Evolutionary conservation across 768 basidiomycete species (phyloP).

Genomic region (Favolaschia claudopus): DNA sequence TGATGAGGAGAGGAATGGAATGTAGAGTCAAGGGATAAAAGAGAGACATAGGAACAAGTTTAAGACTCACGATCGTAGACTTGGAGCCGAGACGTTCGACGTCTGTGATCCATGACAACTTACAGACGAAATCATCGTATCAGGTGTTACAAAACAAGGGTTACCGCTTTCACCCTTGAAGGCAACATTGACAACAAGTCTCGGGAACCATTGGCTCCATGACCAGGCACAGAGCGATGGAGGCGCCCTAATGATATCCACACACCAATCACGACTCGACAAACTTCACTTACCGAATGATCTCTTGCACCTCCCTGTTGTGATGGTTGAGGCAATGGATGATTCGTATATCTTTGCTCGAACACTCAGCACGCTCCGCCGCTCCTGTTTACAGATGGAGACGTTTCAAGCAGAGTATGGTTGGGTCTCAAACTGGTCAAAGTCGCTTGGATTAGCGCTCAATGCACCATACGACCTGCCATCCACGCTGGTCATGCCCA

Average conservation of each 20-base stretch:
- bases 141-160: conserved; percentile 39
- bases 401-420: conserved; percentile 16
- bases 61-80: too few species aligned
- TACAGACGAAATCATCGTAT: conserved; percentile 29
- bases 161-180: conserved; percentile 37
- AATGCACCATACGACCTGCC: too few species aligned
- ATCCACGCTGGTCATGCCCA: too few species aligned
- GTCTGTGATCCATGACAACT: too few species aligned
- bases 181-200: conserved; percentile 35
- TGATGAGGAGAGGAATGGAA: too few species aligned
- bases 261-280: background rate
- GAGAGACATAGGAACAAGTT: too few species aligned
- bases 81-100: too few species aligned
- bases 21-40: too few species aligned
- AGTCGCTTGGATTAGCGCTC: too few species aligned
- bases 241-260: background rate
- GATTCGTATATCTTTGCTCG: conserved; percentile 3
- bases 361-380: background rate
- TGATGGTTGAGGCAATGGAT: conserved; percentile 4
- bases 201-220: conserved; percentile 27
- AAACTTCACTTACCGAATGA: too few species aligned
- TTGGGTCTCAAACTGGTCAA: too few species aligned
- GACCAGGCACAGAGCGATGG: conserved; percentile 22
- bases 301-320: background rate
- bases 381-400: conserved; percentile 10